Base-by-base conservation (phyloP, 129 eudicot species). In the Calendula officinalis region DNA sequence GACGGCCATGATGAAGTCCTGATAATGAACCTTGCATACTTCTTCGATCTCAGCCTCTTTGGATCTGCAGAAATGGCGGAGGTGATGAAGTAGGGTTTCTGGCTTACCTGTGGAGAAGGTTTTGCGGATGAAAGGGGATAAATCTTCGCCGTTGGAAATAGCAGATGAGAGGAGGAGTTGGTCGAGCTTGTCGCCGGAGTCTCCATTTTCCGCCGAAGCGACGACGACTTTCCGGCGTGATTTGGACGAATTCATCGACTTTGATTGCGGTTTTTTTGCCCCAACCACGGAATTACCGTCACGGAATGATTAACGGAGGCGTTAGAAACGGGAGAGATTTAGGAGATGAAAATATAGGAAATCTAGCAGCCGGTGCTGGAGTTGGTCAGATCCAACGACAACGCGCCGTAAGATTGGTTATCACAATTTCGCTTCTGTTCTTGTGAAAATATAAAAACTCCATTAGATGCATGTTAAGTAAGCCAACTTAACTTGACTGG, bases 31-130 rank as follows among this genome's bases (percentile, higher is more conserved):
- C 53, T 83, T 83, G 45, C 97, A 90, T 1, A 90, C 92, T 16
- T 86, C 95, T 66, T 90, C 97, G 85, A 90, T 90, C 82, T 90
- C 97, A 4, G 87, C 69, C 45, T 86, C 95, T 64, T 90, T 90
- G 64, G 89, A 86, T 62, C 84, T 78, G 37, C 82, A 4, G 76
- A 90, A 84, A 64, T 80, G 82, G 5, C 79, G 79, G 75, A 90
- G 97, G 62, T 77, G 87, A 41, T 75, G 92, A 60, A 86, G 82
- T 9, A 90, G 81, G 66, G 84, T 75, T 56, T 90, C 97, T 4
- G 97, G 97, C 56, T 86, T 90, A 40, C 89, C 87, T 10, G 95
- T 75, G 47, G 87, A 79, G 71, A 90, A 90, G 56, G 81, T 83
- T 68, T 86, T 84, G 59, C 97, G 91, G 55, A 90, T 69, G 70